Evolutionary conservation across 306 rosid genomes (phyloP).

Genomic region (Hippophae rhamnoides): DNA sequence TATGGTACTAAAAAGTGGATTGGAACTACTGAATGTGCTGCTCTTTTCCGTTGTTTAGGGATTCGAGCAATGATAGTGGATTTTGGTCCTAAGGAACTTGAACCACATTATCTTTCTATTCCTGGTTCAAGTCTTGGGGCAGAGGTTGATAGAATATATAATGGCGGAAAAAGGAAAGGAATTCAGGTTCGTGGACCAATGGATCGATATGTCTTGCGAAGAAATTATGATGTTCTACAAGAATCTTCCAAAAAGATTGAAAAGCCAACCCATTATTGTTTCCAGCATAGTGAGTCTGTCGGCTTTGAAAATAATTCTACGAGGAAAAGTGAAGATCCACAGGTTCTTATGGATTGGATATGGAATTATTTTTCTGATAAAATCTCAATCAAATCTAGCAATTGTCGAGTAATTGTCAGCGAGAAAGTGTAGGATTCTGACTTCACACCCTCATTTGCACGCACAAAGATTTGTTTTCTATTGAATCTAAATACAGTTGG

Average conservation of each 20-base stretch:
- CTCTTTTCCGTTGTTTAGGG: conserved; percentile 68
- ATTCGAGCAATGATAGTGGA: conserved; percentile 63
- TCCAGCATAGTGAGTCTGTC: conserved; percentile 12
- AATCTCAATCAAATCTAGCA: conserved; percentile 24
- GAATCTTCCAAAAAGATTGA: conserved; percentile 21
- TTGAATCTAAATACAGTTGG: conserved; percentile 18
- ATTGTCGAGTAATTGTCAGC: conserved; percentile 32
- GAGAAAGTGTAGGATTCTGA: conserved; percentile 50
- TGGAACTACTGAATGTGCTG: conserved; percentile 76
- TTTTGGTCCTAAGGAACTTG: conserved; percentile 70
- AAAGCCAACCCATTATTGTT: conserved; percentile 11
- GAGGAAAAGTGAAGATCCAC: conserved; percentile 32
- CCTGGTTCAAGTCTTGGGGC: conserved; percentile 41
- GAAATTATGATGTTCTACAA: conserved; percentile 9
- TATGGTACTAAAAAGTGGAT: conserved; percentile 61
- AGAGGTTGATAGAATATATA: conserved; percentile 15
- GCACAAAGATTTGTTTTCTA: conserved; percentile 12
- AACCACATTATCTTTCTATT: conserved; percentile 41
- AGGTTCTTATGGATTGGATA: conserved; percentile 67
- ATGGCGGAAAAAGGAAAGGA: conserved; percentile 28
- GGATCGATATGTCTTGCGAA: conserved; percentile 26
- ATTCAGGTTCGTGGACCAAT: conserved; percentile 33
- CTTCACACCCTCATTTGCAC: neutral
- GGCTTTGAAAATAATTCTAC: conserved; percentile 17
- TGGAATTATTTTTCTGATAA: conserved; percentile 75